Evolutionary conservation across 1,284 basidiomycete genomes (phyloP).

Genomic region (Golubevia pallescens): DNA sequence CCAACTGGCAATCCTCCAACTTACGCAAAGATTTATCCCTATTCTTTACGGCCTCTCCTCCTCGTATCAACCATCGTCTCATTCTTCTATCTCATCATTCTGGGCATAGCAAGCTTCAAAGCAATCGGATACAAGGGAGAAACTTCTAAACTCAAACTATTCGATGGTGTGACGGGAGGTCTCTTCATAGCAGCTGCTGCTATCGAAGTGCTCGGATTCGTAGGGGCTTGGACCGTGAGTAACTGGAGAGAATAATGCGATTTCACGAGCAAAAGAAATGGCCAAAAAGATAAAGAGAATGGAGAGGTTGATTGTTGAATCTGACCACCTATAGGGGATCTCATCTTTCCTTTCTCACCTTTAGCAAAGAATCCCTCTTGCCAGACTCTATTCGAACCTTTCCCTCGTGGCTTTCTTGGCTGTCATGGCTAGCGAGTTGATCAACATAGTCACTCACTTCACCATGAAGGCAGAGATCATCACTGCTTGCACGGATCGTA

Average conservation of each 20-base stretch:
- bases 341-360: constrained; percentile 20
- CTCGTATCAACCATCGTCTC: constrained; percentile 42
- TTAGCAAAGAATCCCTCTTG: constrained; percentile 10
- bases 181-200: constrained; percentile 27
- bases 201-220: constrained; percentile 39
- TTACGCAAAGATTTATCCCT: constrained; percentile 34
- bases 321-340: no score
- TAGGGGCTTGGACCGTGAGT: constrained; percentile 27
- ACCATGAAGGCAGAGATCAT: constrained; percentile 31
- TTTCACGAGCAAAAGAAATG: no score
- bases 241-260: no score
- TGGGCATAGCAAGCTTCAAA: constrained; percentile 29
- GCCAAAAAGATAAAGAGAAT: no score
- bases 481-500: constrained; percentile 26
- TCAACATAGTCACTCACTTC: constrained; percentile 36
- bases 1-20: constrained; percentile 31
- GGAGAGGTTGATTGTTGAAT: no score
- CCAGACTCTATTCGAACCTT: constrained; percentile 10
- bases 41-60: constrained; percentile 42
- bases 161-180: constrained; percentile 28
- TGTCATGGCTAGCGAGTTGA: constrained; percentile 32
- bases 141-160: constrained; percentile 30
- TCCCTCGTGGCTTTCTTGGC: constrained; percentile 23
- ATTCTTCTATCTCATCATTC: constrained; percentile 36
- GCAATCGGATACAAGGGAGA: constrained; percentile 18